Conservation (phyloP, 352 stramenopile genomes). For the Pythium sukuiense region DNA sequence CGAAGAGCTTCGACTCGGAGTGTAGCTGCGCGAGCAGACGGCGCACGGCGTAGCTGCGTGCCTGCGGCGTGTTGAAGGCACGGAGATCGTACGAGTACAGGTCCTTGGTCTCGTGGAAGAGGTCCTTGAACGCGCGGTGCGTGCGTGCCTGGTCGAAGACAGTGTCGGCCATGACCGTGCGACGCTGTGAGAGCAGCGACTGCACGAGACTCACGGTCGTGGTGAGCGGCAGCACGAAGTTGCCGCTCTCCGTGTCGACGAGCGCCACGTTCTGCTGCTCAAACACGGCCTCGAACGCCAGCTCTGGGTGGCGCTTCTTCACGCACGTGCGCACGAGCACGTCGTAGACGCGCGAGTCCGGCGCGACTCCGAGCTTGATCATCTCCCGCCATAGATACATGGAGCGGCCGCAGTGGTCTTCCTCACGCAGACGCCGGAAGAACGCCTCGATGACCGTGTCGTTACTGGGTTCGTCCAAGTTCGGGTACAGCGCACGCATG, state of each 20-base stretch:
- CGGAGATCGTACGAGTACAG: slow-evolving; percentile 69
- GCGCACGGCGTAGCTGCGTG: slow-evolving; percentile 65
- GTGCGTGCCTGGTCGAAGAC: slow-evolving; percentile 54
- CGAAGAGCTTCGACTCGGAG: slow-evolving; percentile 33
- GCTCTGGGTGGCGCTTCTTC: slow-evolving; percentile 80
- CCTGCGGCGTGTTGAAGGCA: slow-evolving; percentile 49
- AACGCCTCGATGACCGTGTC: slow-evolving; percentile 79
- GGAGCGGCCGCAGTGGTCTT: slow-evolving; percentile 78
- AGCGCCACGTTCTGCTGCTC: slow-evolving; percentile 53
- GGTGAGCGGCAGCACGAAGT: slow-evolving; percentile 59
- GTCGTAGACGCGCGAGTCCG: slow-evolving; percentile 74
- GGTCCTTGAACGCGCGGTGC: slow-evolving; percentile 52
- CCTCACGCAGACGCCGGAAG: slow-evolving; percentile 79
- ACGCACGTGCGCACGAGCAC: slow-evolving; percentile 82
- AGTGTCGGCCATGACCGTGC: slow-evolving; percentile 61
- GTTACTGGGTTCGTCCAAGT: slow-evolving; percentile 64
- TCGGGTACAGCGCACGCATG: slow-evolving; percentile 77
- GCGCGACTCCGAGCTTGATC: slow-evolving; percentile 63
- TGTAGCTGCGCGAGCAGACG: slow-evolving; percentile 61
- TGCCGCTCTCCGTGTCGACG: slow-evolving; percentile 41
- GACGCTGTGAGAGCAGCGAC: slow-evolving; percentile 67
- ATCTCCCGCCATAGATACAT: slow-evolving; percentile 89
- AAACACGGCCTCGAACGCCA: slow-evolving; percentile 72
- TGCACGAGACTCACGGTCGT: slow-evolving; percentile 71
- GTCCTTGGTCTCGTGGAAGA: slow-evolving; percentile 46